Evolutionary conservation across 306 rosid genomes (phyloP), one percentile per base, ranked within the genome.

Genomic region (Inga laurina): DNA sequence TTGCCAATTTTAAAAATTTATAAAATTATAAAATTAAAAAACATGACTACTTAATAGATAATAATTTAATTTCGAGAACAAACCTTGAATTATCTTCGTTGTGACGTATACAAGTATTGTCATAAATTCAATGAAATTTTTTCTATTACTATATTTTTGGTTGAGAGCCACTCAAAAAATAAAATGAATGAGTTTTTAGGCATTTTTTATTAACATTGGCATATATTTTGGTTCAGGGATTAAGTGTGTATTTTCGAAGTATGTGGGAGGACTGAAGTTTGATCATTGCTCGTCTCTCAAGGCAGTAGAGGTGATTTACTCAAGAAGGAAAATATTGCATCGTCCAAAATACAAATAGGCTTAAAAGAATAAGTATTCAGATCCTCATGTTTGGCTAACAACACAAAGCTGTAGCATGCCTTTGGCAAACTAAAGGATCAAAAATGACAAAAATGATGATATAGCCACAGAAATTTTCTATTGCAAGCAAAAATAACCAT

Each of bases 401-500:
- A 41, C 49, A 61, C 72, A 77, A 24, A 15, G 34, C 66, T 43
- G 52, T 41, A 24, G 65, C 72, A 57, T 14, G 39, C 70, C 41
- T 24, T 43, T 54, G 21, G 41, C 41, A 24, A 7, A 13, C 11
- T 5, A 11, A 22, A 59, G 43, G 24, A 75, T 8, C 18, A 7
- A 76, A 75, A 35, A 10, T 32, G 69, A 21, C 12, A 4, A 41
- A 54, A 35, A 52, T n/a, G 39, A 39, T 76, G 2, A n/a, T n/a
- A 59, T 8, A 15, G 27, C 44, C 52, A 27, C 3, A 4, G 19
- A 43, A 62, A 7, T 21, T 77, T 57, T 78, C 45, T 51, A 56
- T 48, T 21, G 70, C 67, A 82, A 82, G 52, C 32, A 79, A 67
- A 80, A 82, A 44, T 76, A 66, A 73, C 44, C 82, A 82, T 15